Conservation (phyloP, 495 filamentous ascomycete species). For the Sphaerosporella brunnea region DNA sequence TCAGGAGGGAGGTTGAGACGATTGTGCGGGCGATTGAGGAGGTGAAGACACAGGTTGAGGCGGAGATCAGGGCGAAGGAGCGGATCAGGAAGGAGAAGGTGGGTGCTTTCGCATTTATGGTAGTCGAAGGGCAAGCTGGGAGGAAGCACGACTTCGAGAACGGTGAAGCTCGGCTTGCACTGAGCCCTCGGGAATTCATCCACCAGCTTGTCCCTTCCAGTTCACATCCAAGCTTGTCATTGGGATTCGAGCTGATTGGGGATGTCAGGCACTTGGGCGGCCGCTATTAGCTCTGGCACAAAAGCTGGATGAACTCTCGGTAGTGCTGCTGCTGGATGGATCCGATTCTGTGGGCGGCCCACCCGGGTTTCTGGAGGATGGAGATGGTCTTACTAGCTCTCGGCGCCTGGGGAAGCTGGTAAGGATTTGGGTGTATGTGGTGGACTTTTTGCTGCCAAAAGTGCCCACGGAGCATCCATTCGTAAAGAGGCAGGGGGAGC, state of each 20-base stretch:
- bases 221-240: too few relatives aligned
- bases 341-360: conserved; percentile 5
- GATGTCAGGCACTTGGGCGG: conserved; percentile 34
- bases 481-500: conserved; percentile 37
- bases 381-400: conserved; percentile 23
- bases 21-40: conserved; percentile 39
- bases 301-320: conserved; percentile 57
- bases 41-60: conserved; percentile 36
- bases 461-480: conserved; percentile 47
- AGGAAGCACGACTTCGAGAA: too few relatives aligned
- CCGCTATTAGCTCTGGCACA: conserved; percentile 53
- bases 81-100: conserved; percentile 34
- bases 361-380: conserved; percentile 12
- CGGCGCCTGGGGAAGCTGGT: conserved; percentile 31
- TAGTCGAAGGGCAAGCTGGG: neutral
- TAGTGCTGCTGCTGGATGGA: conserved; percentile 33
- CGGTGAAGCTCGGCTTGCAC: too few relatives aligned
- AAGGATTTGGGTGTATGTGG: conserved; percentile 28
- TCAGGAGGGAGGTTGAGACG: conserved; percentile 54
- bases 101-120: conserved; percentile 4
- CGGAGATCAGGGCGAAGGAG: conserved; percentile 38
- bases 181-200: too few relatives aligned
- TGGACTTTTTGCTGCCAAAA: conserved; percentile 28
- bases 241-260: too few relatives aligned
- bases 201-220: too few relatives aligned